Evolutionary conservation across 768 basidiomycete genomes (phyloP).

Genomic region (Phlebiopsis flavidoalba): DNA sequence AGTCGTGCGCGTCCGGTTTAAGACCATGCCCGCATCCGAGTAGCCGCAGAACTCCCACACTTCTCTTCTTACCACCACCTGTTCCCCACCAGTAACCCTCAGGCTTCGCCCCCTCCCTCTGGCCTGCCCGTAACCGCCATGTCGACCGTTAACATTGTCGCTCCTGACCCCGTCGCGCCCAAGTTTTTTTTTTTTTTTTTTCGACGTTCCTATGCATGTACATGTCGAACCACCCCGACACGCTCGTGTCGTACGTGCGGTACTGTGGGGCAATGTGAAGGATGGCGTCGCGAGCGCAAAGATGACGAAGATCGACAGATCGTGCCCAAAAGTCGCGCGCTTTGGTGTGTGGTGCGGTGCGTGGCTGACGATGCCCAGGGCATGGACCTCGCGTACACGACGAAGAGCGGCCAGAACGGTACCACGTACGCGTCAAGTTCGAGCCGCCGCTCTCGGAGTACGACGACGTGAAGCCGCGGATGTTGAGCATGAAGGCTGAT

Average conservation of each 20-base stretch:
- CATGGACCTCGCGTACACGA: slow-evolving; percentile 64
- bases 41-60: neutral
- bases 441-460: slow-evolving; percentile 71
- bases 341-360: neutral
- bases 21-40: neutral
- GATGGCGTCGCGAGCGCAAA: slow-evolving; percentile 51
- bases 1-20: neutral
- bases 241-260: slow-evolving; percentile 78
- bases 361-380: slow-evolving; percentile 33
- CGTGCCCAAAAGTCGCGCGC: slow-evolving; percentile 32
- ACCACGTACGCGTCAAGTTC: slow-evolving; percentile 51
- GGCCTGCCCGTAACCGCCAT: neutral
- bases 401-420: slow-evolving; percentile 40
- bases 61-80: neutral
- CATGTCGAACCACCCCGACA: slow-evolving; percentile 82
- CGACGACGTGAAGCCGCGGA: slow-evolving; percentile 76
- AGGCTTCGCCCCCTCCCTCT: neutral
- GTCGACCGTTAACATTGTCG: too few relatives aligned
- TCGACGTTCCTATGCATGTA: slow-evolving; percentile 76
- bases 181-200: too few relatives aligned
- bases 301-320: slow-evolving; percentile 67
- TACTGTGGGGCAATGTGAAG: slow-evolving; percentile 64
- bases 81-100: neutral
- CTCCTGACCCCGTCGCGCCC: slow-evolving; percentile 70
- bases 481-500: slow-evolving; percentile 75